phyloP scores from a whole-genome alignment of 1,284 basidiomycete species.

The Irpex sp. region DNA sequence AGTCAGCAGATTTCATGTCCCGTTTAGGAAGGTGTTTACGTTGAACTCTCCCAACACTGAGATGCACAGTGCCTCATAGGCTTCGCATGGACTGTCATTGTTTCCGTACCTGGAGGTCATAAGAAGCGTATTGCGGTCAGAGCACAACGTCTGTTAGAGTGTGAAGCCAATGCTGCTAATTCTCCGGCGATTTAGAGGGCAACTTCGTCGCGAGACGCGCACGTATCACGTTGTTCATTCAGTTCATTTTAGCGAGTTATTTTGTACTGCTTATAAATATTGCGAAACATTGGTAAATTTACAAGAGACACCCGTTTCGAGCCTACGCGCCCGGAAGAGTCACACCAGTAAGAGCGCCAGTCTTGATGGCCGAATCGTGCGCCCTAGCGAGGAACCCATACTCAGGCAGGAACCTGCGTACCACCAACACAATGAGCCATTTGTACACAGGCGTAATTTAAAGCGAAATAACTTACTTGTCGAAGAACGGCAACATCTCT shows the following conservation, averaged over 20 bases:
- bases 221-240: too few species aligned
- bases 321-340: neutral
- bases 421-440: constrained; percentile 3
- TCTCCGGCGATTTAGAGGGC: too few species aligned
- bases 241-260: too few species aligned
- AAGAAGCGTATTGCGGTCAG: too few species aligned
- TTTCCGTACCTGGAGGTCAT: too few species aligned
- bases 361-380: constrained; percentile 34
- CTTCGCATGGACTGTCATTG: too few species aligned
- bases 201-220: too few species aligned
- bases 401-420: constrained; percentile 32
- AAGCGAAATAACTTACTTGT: constrained; percentile 30
- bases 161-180: too few species aligned
- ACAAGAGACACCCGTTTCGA: neutral
- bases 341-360: constrained; percentile 26
- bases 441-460: neutral
- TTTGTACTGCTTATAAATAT: too few species aligned
- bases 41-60: neutral
- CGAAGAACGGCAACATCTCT: constrained; percentile 39
- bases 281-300: too few species aligned
- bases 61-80: too few species aligned
- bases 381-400: constrained; percentile 37
- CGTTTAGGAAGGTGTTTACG: neutral
- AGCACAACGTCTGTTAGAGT: too few species aligned
- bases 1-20: neutral